Evolutionary conservation across 2,329 filamentous ascomycete species (phyloP), one percentile per base, ranked within the genome.

Genomic region (Ophiocordyceps camponoti-floridani): DNA sequence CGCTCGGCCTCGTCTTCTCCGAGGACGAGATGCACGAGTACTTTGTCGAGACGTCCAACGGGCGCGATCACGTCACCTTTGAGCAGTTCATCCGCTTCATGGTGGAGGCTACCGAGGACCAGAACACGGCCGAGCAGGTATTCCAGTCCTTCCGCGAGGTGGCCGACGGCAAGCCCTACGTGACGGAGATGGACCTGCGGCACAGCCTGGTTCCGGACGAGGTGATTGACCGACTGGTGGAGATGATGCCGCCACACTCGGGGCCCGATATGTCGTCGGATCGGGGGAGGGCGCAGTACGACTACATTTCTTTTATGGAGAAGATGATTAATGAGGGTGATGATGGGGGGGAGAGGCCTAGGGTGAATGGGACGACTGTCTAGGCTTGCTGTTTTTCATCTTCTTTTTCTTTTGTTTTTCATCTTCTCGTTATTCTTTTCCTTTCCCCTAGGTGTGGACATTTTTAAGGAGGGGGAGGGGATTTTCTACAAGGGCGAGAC

Each of bases 61-160:
- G 78, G 33, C 75, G 69, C 51, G 82, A 80, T 61, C 76, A 82
- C 51, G 91, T 98, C 44, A 91, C 84, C 4, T 98, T 98, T 58
- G 91, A 98, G 66, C 89, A 96, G 63, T 98, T 98, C 58, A 98
- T 98, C 60, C 80, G 85, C 37, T 98, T 98, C 71, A 98, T 98
- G 91, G 91, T 98, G 42, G 86, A 94, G 53, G 91, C 95, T 43
- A 98, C 91, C 12, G 91, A 98, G 64, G 91, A 98, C 58, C 91
- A 98, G 65, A 95, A 98, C 61, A 95, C 88, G 4, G 91, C 91
- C 12, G 91, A 96, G 63, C 91, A 98, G 62, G 91, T 98, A 5
- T 96, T 91, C 68, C 89, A 98, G 65, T 93, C 84, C 50, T 98
- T 98, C 75, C 79, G 81, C 47, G 91, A 98, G 64, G 91, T 98